These are phyloP conservation scores for Ogataea naganishii DNA, from an alignment of 805 yeast genomes.

Conservation along the genomic window DNA sequence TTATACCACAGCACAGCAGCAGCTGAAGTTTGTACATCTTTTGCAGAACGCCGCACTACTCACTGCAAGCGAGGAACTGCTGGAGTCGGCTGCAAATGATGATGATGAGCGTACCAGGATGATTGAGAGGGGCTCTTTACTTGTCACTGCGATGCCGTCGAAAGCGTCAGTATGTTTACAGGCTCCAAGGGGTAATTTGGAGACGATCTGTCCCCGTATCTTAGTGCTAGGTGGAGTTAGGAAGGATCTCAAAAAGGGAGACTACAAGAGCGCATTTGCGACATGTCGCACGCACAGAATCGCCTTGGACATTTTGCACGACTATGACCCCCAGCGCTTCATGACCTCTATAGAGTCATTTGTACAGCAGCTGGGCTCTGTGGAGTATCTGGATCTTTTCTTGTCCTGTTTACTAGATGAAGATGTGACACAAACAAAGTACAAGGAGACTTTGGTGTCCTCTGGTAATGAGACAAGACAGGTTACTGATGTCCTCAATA, in stretches of 20 bases:
- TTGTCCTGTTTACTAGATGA: constrained; percentile 80
- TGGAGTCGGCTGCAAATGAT: constrained; percentile 6
- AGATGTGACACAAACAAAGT: constrained; percentile 75
- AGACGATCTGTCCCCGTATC: constrained; percentile 87
- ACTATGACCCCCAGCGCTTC: constrained; percentile 71
- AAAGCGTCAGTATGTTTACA: constrained; percentile 77
- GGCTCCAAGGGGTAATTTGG: constrained; percentile 94
- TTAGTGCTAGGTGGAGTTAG: constrained; percentile 85
- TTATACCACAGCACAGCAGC: constrained; percentile 84
- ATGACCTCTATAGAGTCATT: constrained; percentile 54
- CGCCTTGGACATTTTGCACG: constrained; percentile 83
- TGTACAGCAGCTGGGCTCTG: constrained; percentile 58
- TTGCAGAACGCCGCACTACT: constrained; percentile 13
- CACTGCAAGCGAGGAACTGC: constrained; percentile 7
- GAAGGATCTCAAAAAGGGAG: constrained; percentile 43
- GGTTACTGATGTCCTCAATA: constrained; percentile 2
- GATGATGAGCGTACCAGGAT: constrained; percentile 79
- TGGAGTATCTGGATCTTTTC: constrained; percentile 78
- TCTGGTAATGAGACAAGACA: constrained; percentile 2
- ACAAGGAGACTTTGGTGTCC: constrained; percentile 55
- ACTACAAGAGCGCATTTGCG: constrained; percentile 67
- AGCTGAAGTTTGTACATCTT: constrained; percentile 74
- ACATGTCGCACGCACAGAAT: constrained; percentile 88
- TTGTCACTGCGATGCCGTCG: constrained; percentile 76
- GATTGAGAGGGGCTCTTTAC: constrained; percentile 85